Evolutionary conservation across 2,329 filamentous ascomycete species (phyloP).

Genomic region (Penicillium vulpinum): DNA sequence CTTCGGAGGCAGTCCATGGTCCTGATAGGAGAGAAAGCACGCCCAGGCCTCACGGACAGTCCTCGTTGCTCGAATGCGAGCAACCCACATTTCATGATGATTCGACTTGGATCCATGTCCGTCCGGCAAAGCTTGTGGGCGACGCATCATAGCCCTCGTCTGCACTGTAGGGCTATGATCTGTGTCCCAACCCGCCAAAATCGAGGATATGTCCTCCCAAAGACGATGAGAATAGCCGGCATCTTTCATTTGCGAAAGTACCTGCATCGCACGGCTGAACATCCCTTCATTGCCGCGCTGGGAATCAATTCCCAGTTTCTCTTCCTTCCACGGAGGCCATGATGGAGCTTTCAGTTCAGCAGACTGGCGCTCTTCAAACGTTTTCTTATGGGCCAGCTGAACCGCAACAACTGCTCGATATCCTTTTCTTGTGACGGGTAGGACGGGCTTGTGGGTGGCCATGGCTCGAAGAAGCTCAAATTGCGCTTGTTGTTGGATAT

Average conservation of each 20-base stretch:
- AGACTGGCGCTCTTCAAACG: slow-evolving; percentile 56
- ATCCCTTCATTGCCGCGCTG: slow-evolving; percentile 57
- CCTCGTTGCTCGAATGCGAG: slow-evolving; percentile 59
- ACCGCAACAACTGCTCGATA: slow-evolving; percentile 58
- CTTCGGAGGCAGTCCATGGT: slow-evolving; percentile 39
- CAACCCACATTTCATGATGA: slow-evolving; percentile 52
- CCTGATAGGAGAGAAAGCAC: slow-evolving; percentile 59
- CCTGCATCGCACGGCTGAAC: slow-evolving; percentile 57
- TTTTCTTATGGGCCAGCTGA: slow-evolving; percentile 61
- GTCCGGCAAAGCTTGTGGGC: slow-evolving; percentile 22
- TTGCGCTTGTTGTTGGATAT: slow-evolving; percentile 57
- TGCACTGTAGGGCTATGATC: slow-evolving; percentile 65
- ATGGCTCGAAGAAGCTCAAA: slow-evolving; percentile 59
- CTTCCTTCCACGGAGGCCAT: slow-evolving; percentile 67
- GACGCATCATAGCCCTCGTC: slow-evolving; percentile 50
- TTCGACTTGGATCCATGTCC: slow-evolving; percentile 8
- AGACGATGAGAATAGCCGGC: slow-evolving; percentile 55
- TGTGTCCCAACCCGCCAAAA: slow-evolving; percentile 63
- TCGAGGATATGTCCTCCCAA: slow-evolving; percentile 56
- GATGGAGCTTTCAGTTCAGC: slow-evolving; percentile 59
- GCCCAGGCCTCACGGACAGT: slow-evolving; percentile 66
- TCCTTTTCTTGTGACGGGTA: slow-evolving; percentile 58
- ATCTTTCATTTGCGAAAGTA: slow-evolving; percentile 58
- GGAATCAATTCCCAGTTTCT: slow-evolving; percentile 61
- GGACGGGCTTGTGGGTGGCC: slow-evolving; percentile 54